phyloP scores from a whole-genome alignment of 345 rosid genomes.

The Sisymbrium altissimum region DNA sequence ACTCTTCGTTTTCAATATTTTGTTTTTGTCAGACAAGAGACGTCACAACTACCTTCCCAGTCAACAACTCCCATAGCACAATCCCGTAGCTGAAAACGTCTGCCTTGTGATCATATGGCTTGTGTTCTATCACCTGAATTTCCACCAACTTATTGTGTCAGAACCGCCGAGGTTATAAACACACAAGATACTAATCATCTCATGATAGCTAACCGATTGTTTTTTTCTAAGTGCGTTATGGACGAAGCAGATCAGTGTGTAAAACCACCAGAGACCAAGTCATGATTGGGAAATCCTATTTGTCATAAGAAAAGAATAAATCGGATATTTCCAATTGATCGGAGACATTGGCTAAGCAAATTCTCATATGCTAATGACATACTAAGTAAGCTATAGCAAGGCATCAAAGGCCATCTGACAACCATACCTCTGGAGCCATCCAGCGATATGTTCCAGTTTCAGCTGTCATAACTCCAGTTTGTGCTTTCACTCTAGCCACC shows the following conservation, averaged over 20 bases:
- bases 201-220: not conserved
- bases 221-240: not conserved
- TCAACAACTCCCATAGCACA: slow-evolving; percentile 89
- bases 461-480: slow-evolving; percentile 98
- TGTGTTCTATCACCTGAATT: slow-evolving; percentile 90
- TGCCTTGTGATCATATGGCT: slow-evolving; percentile 96
- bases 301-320: not conserved
- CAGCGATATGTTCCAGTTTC: slow-evolving; percentile 99
- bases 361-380: not conserved
- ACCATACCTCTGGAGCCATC: slow-evolving; percentile 98
- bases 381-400: not conserved
- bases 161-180: not conserved
- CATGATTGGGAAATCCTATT: not conserved
- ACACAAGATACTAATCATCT: slow-evolving; percentile 1
- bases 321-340: too few species aligned
- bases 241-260: not conserved
- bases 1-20: not conserved
- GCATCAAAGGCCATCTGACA: not conserved
- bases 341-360: too few species aligned
- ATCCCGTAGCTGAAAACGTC: slow-evolving; percentile 91
- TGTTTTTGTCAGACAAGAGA: not conserved
- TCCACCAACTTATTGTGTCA: slow-evolving; percentile 39
- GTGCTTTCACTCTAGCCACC: slow-evolving; percentile 89
- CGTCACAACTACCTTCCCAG: slow-evolving; percentile 58
- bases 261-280: not conserved